Conservation (phyloP, 176 grass and related monocot species). For the Oryza meridionalis region DNA sequence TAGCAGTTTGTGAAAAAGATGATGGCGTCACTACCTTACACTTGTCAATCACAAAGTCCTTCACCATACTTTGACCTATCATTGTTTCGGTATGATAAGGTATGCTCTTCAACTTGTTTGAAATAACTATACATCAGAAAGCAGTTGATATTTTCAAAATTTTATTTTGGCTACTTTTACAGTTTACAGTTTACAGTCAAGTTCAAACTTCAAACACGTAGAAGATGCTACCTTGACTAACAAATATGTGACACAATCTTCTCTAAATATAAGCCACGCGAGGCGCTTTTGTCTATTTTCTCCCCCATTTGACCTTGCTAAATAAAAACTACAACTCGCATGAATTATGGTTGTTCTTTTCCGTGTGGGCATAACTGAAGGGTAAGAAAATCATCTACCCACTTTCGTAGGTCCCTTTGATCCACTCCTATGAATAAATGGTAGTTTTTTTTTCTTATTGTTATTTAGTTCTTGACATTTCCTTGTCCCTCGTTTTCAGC, state of each 20-base stretch:
- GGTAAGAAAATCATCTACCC: neutral
- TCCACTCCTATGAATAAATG: neutral
- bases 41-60: conserved; percentile 94
- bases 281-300: neutral
- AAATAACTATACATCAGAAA: conserved; percentile 27
- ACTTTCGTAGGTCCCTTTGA: neutral
- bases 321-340: neutral
- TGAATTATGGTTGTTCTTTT: neutral
- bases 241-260: neutral
- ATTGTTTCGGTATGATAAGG: conserved; percentile 99
- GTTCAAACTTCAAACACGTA: neutral
- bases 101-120: conserved; percentile 37
- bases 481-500: conserved; percentile 47
- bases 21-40: conserved; percentile 79
- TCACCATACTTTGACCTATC: conserved; percentile 96
- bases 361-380: neutral
- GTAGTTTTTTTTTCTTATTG: neutral
- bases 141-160: neutral
- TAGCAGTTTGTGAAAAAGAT: conserved; percentile 93
- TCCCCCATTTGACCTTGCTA: neutral
- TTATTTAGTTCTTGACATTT: conserved; percentile 9
- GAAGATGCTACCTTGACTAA: neutral
- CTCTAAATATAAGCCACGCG: neutral
- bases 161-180: conserved; percentile 2
- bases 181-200: neutral